Conservation (phyloP, 495 filamentous ascomycete species). For the Parathielavia hyrcaniae region DNA sequence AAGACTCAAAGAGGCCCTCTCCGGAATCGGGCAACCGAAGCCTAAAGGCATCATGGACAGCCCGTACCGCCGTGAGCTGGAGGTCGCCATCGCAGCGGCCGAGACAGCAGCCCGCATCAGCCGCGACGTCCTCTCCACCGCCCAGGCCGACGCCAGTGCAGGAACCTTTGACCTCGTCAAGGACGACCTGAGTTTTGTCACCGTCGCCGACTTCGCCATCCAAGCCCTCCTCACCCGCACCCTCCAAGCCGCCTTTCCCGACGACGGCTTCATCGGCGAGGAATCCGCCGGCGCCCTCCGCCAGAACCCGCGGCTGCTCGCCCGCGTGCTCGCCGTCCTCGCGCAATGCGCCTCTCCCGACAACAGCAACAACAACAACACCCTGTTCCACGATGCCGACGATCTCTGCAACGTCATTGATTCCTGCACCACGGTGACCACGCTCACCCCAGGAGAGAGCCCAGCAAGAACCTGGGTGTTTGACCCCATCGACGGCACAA, state of each 20-base stretch:
- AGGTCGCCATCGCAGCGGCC: constrained; percentile 29
- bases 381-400: constrained; percentile 33
- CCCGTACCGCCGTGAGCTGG: constrained; percentile 33
- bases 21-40: background rate
- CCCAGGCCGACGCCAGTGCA: constrained; percentile 12
- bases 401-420: constrained; percentile 58
- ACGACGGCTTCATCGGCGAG: constrained; percentile 56
- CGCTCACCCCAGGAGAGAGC: constrained; percentile 24
- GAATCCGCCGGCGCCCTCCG: constrained; percentile 53
- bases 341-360: background rate
- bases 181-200: constrained; percentile 55
- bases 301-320: constrained; percentile 42
- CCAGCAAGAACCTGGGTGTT: constrained; percentile 53
- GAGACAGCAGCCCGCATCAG: constrained; percentile 37
- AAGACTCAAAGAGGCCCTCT: no score
- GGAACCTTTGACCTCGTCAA: constrained; percentile 36
- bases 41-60: constrained; percentile 29
- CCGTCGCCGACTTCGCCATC: constrained; percentile 62
- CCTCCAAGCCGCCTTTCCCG: constrained; percentile 49
- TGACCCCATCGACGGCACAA: constrained; percentile 68
- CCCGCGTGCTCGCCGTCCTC: constrained; percentile 48
- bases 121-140: constrained; percentile 28
- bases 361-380: no score
- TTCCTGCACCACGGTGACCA: constrained; percentile 38
- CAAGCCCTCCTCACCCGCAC: constrained; percentile 57